Percentiles rank a stretch among this genome's conserved stretches.
Conservation (phyloP, 805 yeast species). For the Metschnikowia santaceciliae region DNA sequence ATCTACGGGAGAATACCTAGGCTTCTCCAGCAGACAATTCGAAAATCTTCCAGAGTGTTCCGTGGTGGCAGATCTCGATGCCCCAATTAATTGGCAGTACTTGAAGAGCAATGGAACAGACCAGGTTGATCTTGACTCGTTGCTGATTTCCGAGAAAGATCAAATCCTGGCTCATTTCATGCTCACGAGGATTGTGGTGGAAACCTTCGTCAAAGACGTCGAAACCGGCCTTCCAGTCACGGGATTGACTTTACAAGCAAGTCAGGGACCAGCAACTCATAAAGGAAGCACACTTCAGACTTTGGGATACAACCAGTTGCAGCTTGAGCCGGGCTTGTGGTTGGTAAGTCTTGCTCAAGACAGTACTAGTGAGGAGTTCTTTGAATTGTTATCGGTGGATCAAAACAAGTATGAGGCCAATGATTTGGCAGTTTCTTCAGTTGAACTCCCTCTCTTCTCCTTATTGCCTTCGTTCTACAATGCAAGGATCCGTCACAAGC, state of each 20-base stretch:
- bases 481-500: slow-evolving; percentile 43
- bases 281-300: slow-evolving; percentile 76
- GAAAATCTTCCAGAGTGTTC: slow-evolving; percentile 25
- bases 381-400: slow-evolving; percentile 35
- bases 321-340: slow-evolving; percentile 71
- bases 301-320: slow-evolving; percentile 79
- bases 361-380: slow-evolving; percentile 16
- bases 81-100: slow-evolving; percentile 67
- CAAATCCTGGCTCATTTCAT: slow-evolving; percentile 37
- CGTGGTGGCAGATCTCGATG: slow-evolving; percentile 43
- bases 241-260: slow-evolving; percentile 48
- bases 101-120: slow-evolving; percentile 42
- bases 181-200: slow-evolving; percentile 56
- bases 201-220: slow-evolving; percentile 61
- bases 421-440: slow-evolving; percentile 17
- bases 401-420: slow-evolving; percentile 39
- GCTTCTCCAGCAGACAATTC: slow-evolving; percentile 16
- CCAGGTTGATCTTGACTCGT: slow-evolving; percentile 57
- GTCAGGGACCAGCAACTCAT: slow-evolving; percentile 16
- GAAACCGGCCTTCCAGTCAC: slow-evolving; percentile 38
- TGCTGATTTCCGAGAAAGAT: slow-evolving; percentile 35
- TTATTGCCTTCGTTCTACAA: slow-evolving; percentile 44
- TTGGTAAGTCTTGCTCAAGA: slow-evolving; percentile 43
- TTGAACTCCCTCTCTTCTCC: slow-evolving; percentile 34
- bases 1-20: slow-evolving; percentile 17